Percentiles rank a stretch among this genome's conserved stretches.
phyloP scores from a whole-genome alignment of 441 rosid species.

The Oxalis stricta region DNA sequence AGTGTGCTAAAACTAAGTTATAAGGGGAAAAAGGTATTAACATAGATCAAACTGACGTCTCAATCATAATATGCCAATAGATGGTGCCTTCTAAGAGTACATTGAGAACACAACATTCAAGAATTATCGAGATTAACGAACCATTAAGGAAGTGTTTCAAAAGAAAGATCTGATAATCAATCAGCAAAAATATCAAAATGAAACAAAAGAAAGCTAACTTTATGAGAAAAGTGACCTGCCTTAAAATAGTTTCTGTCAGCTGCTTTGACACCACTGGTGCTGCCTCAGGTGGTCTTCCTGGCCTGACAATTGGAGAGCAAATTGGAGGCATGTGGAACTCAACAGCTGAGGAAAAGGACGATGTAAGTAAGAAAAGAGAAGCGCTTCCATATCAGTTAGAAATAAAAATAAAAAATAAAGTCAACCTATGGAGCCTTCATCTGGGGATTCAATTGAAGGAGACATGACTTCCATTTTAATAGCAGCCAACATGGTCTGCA shows the following conservation, averaged over 20 bases:
- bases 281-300: slow-evolving; percentile 85
- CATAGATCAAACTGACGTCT: neutral
- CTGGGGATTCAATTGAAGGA: slow-evolving; percentile 60
- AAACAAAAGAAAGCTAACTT: too few species aligned
- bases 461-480: slow-evolving; percentile 90
- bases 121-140: too few species aligned
- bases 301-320: slow-evolving; percentile 85
- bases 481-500: slow-evolving; percentile 85
- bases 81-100: neutral
- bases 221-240: slow-evolving; percentile 27
- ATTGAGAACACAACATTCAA: neutral
- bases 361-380: too few species aligned
- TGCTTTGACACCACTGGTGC: slow-evolving; percentile 77
- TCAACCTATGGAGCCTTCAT: slow-evolving; percentile 74
- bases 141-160: neutral
- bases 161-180: too few species aligned
- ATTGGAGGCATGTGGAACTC: slow-evolving; percentile 94
- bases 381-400: neutral
- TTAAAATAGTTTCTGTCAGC: slow-evolving; percentile 54
- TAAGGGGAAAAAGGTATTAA: neutral
- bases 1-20: too few species aligned
- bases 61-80: neutral
- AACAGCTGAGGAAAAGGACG: slow-evolving; percentile 62
- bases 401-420: neutral
- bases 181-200: too few species aligned